These are phyloP conservation scores for Neonectria hederae DNA, from an alignment of 2,329 filamentous ascomycete genomes.

Conservation along the genomic window DNA sequence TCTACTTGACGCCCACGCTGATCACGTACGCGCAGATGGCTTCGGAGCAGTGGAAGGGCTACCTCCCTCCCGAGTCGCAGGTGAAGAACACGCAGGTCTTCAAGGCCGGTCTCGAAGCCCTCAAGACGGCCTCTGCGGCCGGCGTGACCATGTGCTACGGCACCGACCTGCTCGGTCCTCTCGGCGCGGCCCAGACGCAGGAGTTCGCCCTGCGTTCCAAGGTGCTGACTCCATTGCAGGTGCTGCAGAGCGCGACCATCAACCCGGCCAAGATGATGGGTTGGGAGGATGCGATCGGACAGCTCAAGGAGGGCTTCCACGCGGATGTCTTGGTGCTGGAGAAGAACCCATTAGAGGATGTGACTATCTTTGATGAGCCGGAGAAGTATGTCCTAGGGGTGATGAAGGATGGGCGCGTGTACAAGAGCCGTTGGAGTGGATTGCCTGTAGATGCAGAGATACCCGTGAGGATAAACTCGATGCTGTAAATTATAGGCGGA, in stretches of 20 bases:
- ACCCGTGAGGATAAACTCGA: slow-evolving; percentile 15
- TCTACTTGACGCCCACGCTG: slow-evolving; percentile 63
- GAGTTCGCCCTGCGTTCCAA: slow-evolving; percentile 44
- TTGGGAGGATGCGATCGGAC: slow-evolving; percentile 56
- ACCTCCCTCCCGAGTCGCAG: slow-evolving; percentile 54
- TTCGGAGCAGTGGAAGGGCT: slow-evolving; percentile 51
- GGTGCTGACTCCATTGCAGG: slow-evolving; percentile 30
- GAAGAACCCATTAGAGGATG: slow-evolving; percentile 63
- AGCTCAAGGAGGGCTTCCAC: slow-evolving; percentile 58
- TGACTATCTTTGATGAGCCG: slow-evolving; percentile 58
- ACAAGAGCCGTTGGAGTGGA: slow-evolving; percentile 36
- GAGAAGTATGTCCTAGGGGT: slow-evolving; percentile 60
- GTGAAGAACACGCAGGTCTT: slow-evolving; percentile 61
- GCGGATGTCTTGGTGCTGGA: slow-evolving; percentile 63
- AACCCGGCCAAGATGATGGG: slow-evolving; percentile 61
- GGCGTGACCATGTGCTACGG: slow-evolving; percentile 66
- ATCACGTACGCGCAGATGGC: slow-evolving; percentile 61
- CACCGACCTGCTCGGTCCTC: slow-evolving; percentile 48
- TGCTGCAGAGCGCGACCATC: slow-evolving; percentile 48
- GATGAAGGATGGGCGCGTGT: slow-evolving; percentile 58
- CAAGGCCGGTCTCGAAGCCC: slow-evolving; percentile 53
- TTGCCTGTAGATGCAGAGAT: slow-evolving; percentile 30
- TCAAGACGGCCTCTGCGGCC: slow-evolving; percentile 60
- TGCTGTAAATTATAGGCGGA: background rate
- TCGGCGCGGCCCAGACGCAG: slow-evolving; percentile 43